Percentiles rank a stretch among this genome's conserved stretches.
phyloP scores from a whole-genome alignment of 1,284 basidiomycete species.

The Microbotryum scabiosae region DNA sequence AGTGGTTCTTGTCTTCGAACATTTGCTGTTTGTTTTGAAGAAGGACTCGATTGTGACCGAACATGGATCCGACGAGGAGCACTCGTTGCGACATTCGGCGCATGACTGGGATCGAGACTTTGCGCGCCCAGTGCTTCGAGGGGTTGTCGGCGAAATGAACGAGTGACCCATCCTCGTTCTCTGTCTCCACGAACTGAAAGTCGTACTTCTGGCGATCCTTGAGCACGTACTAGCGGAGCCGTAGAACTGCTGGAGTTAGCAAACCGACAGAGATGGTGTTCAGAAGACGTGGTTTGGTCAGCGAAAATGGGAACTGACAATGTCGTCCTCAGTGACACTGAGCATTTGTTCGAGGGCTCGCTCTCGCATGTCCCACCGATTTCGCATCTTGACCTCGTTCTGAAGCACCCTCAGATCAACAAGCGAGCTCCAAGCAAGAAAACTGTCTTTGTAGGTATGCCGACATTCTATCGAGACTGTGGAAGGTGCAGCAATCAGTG shows the following conservation, averaged over 20 bases:
- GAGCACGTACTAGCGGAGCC: constrained; percentile 11
- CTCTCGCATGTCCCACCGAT: constrained; percentile 30
- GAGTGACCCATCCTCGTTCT: no score
- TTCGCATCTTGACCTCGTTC: constrained; percentile 5
- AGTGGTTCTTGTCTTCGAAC: background rate
- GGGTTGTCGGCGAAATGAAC: constrained; percentile 9
- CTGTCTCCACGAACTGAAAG: background rate
- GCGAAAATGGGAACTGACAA: constrained; percentile 5
- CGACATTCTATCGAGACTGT: constrained; percentile 19
- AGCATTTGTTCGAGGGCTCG: constrained; percentile 9
- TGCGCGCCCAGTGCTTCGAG: constrained; percentile 4
- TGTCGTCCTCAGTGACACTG: constrained; percentile 3
- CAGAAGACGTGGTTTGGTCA: background rate
- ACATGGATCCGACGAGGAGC: constrained; percentile 26
- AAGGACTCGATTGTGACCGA: constrained; percentile 12
- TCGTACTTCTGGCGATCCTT: constrained; percentile 20
- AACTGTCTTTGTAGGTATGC: constrained; percentile 26
- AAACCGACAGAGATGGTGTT: background rate
- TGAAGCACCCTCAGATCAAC: constrained; percentile 12
- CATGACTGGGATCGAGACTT: constrained; percentile 16
- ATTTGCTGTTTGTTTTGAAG: background rate
- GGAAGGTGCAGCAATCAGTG: background rate
- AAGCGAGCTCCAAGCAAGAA: constrained; percentile 28
- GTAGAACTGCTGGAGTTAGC: background rate
- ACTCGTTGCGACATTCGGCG: constrained; percentile 1